Conservation (phyloP, 225 moss, liverwort and hornwort species). For the Climacium dendroides region DNA sequence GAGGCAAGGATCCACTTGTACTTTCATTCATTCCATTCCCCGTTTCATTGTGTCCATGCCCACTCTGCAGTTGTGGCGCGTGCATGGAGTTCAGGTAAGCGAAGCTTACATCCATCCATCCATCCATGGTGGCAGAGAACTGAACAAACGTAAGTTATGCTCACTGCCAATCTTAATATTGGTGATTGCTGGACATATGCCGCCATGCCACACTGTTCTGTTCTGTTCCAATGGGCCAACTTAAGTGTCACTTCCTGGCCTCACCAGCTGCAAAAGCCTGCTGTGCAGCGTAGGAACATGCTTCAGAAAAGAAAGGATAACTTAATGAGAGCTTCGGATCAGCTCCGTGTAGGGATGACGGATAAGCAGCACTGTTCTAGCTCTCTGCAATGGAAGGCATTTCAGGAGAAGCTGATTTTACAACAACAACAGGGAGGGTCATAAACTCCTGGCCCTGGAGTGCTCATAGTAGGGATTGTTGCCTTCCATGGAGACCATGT, state of each 20-base stretch:
- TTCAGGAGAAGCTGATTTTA: background rate
- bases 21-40: background rate
- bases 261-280: background rate
- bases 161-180: background rate
- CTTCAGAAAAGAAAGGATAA: background rate
- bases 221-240: background rate
- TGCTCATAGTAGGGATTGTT: background rate
- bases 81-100: background rate
- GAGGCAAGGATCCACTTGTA: background rate
- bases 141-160: too few species aligned
- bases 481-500: background rate
- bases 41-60: background rate
- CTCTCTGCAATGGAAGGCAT: too few species aligned
- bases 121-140: background rate
- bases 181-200: background rate
- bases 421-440: background rate
- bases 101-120: too few species aligned
- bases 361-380: background rate
- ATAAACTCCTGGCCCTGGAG: background rate
- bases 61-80: background rate
- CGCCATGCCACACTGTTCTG: background rate
- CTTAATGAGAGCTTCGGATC: background rate
- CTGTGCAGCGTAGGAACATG: background rate
- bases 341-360: background rate
- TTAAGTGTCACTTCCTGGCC: rapidly evolving